Evolutionary conservation across 495 filamentous ascomycete genomes (phyloP).

Genomic region (Amorphotheca resinae): DNA sequence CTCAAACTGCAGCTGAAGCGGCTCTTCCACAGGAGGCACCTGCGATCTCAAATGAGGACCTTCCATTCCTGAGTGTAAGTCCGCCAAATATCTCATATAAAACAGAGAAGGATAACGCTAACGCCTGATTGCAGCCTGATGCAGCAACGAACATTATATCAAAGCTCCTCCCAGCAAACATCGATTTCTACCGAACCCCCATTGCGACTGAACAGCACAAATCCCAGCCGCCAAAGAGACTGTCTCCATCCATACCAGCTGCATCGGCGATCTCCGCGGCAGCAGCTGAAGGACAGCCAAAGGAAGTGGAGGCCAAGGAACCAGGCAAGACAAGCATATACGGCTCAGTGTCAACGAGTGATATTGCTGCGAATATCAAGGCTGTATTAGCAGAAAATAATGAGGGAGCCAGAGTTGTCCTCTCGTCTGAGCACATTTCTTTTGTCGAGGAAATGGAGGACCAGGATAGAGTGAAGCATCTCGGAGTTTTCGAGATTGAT

Average conservation of each 20-base stretch:
- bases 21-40: not conserved
- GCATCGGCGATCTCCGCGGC: constrained; percentile 21
- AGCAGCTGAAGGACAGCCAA: not conserved
- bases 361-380: constrained; percentile 37
- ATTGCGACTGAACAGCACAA: constrained; percentile 22
- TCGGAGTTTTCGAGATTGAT: constrained; percentile 42
- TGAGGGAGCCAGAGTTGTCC: constrained; percentile 35
- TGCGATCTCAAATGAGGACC: not conserved
- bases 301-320: constrained; percentile 16
- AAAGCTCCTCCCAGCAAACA: constrained; percentile 30
- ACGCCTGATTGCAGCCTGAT: constrained; percentile 26
- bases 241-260: constrained; percentile 17
- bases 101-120: constrained; percentile 1
- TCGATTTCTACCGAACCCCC: constrained; percentile 42
- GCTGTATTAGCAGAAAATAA: constrained; percentile 33
- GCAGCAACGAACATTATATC: constrained; percentile 35
- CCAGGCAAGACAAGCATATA: constrained; percentile 31
- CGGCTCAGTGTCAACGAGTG: constrained; percentile 42
- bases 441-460: constrained; percentile 31
- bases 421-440: constrained; percentile 37
- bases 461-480: constrained; percentile 36
- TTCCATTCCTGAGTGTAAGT: not conserved
- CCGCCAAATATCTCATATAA: too few relatives aligned
- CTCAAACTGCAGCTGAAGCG: not conserved
- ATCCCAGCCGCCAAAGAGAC: constrained; percentile 1